Conservation (phyloP, 306 rosid genomes). For the Delonix regia region DNA sequence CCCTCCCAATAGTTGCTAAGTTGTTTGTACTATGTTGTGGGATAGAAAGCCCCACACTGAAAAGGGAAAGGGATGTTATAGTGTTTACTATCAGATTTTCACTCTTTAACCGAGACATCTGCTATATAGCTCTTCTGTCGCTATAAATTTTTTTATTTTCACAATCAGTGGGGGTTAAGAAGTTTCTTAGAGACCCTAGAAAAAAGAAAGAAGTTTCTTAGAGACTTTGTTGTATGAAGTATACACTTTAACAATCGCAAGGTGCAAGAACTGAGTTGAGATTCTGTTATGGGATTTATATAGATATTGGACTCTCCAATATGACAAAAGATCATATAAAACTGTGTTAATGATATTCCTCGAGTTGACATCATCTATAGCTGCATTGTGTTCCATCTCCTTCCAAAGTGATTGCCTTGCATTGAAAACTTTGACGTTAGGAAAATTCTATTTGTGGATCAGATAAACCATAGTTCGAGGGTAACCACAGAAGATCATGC, state of each 20-base stretch:
- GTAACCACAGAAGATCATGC: conserved; percentile 87
- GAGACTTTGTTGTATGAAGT: too few species aligned
- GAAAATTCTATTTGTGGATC: conserved; percentile 37
- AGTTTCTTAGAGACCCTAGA: neutral
- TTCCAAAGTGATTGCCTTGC: neutral
- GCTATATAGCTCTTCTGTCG: neutral
- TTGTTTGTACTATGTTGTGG: too few species aligned
- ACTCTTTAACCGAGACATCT: too few species aligned
- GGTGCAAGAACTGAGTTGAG: neutral
- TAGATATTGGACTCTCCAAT: neutral
- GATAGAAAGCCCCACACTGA: neutral
- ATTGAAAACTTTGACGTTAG: conserved; percentile 15
- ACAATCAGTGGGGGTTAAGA: neutral
- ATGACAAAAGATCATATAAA: neutral
- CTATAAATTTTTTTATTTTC: neutral
- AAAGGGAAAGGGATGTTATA: neutral
- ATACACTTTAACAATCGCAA: neutral
- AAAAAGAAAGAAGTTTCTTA: neutral
- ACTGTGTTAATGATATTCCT: conserved; percentile 19
- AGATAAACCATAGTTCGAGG: conserved; percentile 83
- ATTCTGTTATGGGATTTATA: neutral
- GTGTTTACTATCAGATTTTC: neutral
- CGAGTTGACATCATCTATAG: conserved; percentile 7
- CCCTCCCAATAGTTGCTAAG: neutral
- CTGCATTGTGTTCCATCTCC: neutral